Percentiles rank a stretch among this genome's conserved stretches.
Evolutionary conservation across 2,329 filamentous ascomycete species (phyloP).

Genomic region (Penicillium occitanis): DNA sequence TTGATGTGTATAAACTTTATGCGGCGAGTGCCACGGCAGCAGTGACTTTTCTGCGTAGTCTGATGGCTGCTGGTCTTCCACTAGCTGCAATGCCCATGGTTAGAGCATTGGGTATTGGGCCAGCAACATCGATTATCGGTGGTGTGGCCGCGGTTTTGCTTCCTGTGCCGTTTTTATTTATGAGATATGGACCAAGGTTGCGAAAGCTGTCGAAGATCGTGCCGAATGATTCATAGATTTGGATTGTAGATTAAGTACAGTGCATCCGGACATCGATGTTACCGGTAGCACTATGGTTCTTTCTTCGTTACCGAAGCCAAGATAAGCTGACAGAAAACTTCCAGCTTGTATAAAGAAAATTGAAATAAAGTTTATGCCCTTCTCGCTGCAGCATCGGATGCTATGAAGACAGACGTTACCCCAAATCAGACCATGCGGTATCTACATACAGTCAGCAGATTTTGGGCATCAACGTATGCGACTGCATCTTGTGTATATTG

Average conservation of each 20-base stretch:
- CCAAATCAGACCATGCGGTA: too few relatives aligned
- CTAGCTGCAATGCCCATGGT: constrained; percentile 45
- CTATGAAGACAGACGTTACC: too few relatives aligned
- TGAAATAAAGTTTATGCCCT: too few relatives aligned
- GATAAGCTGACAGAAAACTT: too few relatives aligned
- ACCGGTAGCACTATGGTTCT: too few relatives aligned
- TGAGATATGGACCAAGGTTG: not conserved
- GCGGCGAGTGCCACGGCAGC: constrained; percentile 46
- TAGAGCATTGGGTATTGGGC: constrained; percentile 42
- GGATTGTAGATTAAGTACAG: not conserved
- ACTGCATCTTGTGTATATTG: too few relatives aligned
- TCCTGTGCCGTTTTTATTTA: constrained; percentile 48
- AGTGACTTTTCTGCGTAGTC: constrained; percentile 46
- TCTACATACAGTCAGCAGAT: too few relatives aligned
- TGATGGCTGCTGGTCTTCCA: constrained; percentile 42
- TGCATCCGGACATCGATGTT: too few relatives aligned
- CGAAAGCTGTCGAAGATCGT: not conserved
- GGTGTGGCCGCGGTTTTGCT: constrained; percentile 41
- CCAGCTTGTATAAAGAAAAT: too few relatives aligned
- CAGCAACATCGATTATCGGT: constrained; percentile 44
- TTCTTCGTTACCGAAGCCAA: too few relatives aligned
- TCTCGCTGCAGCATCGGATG: too few relatives aligned
- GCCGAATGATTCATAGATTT: not conserved
- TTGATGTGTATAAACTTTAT: constrained; percentile 43
- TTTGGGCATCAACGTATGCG: too few relatives aligned